Conservation (phyloP, 331 rosid species). For the Rhamnella rubrinervis region DNA sequence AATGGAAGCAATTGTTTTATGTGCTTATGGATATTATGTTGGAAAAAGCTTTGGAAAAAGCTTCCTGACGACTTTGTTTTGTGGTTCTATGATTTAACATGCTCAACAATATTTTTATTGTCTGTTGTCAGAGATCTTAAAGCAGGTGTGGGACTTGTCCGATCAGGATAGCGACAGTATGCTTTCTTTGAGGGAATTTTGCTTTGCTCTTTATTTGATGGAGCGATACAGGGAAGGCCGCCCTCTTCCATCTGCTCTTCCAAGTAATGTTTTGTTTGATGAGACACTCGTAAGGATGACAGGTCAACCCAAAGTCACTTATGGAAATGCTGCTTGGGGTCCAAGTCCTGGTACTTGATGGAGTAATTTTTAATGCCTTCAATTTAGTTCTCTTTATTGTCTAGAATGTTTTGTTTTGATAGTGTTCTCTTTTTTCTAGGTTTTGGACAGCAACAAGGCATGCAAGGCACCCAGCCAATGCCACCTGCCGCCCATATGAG, state of each 20-base stretch:
- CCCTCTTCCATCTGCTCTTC: constrained; percentile 76
- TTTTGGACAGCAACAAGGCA: constrained; percentile 69
- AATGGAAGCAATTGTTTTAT: not conserved
- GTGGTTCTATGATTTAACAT: constrained; percentile 5
- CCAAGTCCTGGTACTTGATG: constrained; percentile 46
- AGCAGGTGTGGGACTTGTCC: constrained; percentile 98
- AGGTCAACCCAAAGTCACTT: constrained; percentile 60
- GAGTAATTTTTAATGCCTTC: constrained; percentile 12
- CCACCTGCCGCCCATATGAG: constrained; percentile 51
- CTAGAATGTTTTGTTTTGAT: constrained; percentile 16
- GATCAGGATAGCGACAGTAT: constrained; percentile 97
- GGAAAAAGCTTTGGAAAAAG: constrained; percentile 13
- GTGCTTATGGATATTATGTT: not conserved
- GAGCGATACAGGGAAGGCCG: constrained; percentile 93
- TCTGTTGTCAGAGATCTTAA: constrained; percentile 73
- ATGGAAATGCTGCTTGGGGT: constrained; percentile 76
- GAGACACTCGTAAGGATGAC: constrained; percentile 77
- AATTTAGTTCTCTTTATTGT: constrained; percentile 10
- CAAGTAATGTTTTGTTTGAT: constrained; percentile 64
- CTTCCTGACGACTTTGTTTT: constrained; percentile 16
- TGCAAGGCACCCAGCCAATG: constrained; percentile 50
- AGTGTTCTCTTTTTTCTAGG: constrained; percentile 43
- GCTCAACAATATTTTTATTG: constrained; percentile 29
- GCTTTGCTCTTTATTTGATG: constrained; percentile 93
- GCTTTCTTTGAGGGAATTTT: constrained; percentile 95